Evolutionary conservation across 2,329 filamentous ascomycete species (phyloP).

Genomic region (Trichothecium sympodiale): DNA sequence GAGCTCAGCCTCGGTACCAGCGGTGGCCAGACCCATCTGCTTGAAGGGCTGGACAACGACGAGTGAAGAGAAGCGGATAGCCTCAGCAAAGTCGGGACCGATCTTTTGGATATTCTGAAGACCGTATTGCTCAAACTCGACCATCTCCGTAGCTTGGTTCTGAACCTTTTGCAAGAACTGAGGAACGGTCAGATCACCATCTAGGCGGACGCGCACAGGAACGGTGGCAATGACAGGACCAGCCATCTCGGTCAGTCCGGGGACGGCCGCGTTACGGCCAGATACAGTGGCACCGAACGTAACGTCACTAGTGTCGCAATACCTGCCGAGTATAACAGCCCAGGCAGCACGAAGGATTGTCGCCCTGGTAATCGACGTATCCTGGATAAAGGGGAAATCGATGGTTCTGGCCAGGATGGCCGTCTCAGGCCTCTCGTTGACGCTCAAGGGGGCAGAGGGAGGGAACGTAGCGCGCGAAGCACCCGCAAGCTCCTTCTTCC

Average conservation of each 20-base stretch:
- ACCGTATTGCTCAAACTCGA: conserved; percentile 9
- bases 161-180: not conserved
- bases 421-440: conserved; percentile 4
- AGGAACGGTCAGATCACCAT: not conserved
- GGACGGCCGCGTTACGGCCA: not conserved
- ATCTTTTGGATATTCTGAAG: conserved; percentile 8
- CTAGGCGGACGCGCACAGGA: not conserved
- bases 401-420: conserved; percentile 1
- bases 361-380: not conserved
- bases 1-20: too few species aligned
- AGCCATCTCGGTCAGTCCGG: not conserved
- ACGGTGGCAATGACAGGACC: not conserved
- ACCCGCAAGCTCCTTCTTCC: conserved; percentile 4
- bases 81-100: not conserved
- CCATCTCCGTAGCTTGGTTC: conserved; percentile 4
- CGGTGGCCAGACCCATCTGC: conserved; percentile 3
- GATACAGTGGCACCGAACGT: conserved; percentile 1
- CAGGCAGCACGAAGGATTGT: not conserved
- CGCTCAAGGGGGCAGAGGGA: not conserved
- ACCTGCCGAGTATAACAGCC: not conserved
- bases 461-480: conserved; percentile 1
- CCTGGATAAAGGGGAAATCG: not conserved
- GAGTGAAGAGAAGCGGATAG: conserved; percentile 2
- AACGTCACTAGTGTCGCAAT: conserved; percentile 1
- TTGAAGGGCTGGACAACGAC: conserved; percentile 6